A percentile compares a stretch with the other conserved stretches of the same genome.
phyloP scores from a whole-genome alignment of 2,329 filamentous ascomycete genomes.

The Fusarium domesticum region DNA sequence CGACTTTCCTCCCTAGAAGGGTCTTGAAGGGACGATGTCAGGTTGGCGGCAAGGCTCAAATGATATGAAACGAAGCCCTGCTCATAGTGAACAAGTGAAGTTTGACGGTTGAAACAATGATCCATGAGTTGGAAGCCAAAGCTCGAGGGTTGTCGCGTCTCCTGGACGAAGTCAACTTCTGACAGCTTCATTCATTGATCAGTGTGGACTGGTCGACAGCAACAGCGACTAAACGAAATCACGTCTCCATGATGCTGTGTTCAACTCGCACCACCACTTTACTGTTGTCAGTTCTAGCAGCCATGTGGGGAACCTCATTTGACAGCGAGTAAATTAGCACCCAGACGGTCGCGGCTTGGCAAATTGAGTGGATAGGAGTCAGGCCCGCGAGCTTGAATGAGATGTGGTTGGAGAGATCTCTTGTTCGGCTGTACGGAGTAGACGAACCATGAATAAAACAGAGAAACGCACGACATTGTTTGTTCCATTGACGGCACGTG shows the following conservation, averaged over 20 bases:
- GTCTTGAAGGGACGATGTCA: neutral
- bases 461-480: too few species aligned
- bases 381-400: too few species aligned
- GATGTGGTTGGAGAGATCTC: too few species aligned
- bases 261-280: neutral
- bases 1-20: neutral
- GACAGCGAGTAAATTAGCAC: too few species aligned
- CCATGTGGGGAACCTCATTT: too few species aligned
- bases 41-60: neutral
- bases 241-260: neutral
- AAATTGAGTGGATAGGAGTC: too few species aligned
- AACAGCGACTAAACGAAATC: neutral
- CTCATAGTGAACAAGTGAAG: neutral
- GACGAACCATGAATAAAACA: too few species aligned
- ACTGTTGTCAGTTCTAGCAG: neutral
- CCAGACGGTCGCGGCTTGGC: too few species aligned
- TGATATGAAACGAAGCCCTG: neutral
- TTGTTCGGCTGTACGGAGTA: too few species aligned
- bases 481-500: too few species aligned
- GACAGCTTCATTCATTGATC: too few species aligned
- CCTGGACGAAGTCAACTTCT: too few species aligned
- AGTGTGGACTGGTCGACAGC: neutral
- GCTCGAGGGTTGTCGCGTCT: neutral
- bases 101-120: neutral
- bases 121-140: neutral